Base-by-base conservation (phyloP, 2,329 filamentous ascomycete species). In the Dactylella cylindrospora region DNA sequence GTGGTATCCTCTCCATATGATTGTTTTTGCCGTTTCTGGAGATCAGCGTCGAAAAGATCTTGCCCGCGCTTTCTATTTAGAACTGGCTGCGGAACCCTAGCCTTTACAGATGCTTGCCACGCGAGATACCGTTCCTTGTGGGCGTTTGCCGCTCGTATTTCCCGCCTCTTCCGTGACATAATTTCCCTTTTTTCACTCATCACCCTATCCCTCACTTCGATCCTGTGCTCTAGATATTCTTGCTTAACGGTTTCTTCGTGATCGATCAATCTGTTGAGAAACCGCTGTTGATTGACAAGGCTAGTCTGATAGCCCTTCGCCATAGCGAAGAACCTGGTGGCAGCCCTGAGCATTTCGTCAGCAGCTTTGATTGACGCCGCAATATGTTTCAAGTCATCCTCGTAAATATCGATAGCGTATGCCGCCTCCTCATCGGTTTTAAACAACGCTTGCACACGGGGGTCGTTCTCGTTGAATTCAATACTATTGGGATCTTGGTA, bases 381-480 rank as follows among this genome's bases (percentile, higher is more conserved):
- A 15, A 62, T 20, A 28, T 26, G 22, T 2, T 39, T 12, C 1
- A 26, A 5, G 15, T 44, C 25, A 5, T 40, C 26, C 2, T 31
- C 22, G 8, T 46, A 45, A 1, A 47, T 32, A 19, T 39, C 25
- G 8, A 38, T 20, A n/a, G 41, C 22, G 13, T 43, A 32, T 4
- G 6, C 23, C 15, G 4, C 26, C n/a, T 7, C 22, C 26, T 44
- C 23, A 1, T 50, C 25, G 5, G 10, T 38, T 2, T 36, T 36
- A 22, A 62, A 62, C 9, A 62, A 38, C 3, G 32, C 44, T 32
- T 54, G 22, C 7, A 62, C 29, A 1, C n/a, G 17, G 3, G 43
- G 49, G 25, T 62, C 28, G 10, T 53, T 26, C 22, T 31, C 23
- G n/a, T 62, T 38, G 13, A 62, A 62, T 2, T 54, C 26, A 15